phyloP scores from a whole-genome alignment of 164 flowering plant genomes.

The Saururus chinensis region DNA sequence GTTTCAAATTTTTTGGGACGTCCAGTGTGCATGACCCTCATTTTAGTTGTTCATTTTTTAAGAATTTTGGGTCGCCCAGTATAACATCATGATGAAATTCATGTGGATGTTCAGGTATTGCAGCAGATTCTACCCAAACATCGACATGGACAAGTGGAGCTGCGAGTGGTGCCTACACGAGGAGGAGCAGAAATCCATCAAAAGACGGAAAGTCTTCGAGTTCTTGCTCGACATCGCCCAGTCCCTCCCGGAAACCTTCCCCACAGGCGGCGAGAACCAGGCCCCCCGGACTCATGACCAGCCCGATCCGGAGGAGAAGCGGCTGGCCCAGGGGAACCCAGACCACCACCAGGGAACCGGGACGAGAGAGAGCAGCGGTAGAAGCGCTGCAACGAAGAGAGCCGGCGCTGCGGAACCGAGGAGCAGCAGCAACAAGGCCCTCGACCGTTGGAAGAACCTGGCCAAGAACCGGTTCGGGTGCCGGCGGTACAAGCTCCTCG shows the following conservation, averaged over 20 bases:
- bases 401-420: not conserved
- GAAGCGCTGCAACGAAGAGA: not conserved
- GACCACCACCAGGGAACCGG: not conserved
- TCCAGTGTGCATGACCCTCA: too few relatives aligned
- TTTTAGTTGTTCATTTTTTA: too few relatives aligned
- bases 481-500: constrained; percentile 12
- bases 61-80: too few relatives aligned
- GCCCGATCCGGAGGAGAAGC: not conserved
- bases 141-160: constrained; percentile 4
- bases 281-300: too few relatives aligned
- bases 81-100: too few relatives aligned
- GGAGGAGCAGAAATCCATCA: constrained; percentile 5
- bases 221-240: constrained; percentile 10
- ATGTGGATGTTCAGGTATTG: constrained; percentile 5
- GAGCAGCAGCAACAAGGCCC: constrained; percentile 3
- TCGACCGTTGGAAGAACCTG: constrained; percentile 10
- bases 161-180: constrained; percentile 12
- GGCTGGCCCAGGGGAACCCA: not conserved
- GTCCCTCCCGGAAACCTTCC: constrained; percentile 4
- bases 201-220: constrained; percentile 4
- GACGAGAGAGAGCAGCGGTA: not conserved
- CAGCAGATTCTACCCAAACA: constrained; percentile 6
- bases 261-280: not conserved
- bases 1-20: too few relatives aligned
- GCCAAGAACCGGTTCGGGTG: constrained; percentile 2